Evolutionary conservation across 208 protist species (phyloP), one percentile per base, ranked within the genome.

Genomic region (Trypanosoma scelopori): DNA sequence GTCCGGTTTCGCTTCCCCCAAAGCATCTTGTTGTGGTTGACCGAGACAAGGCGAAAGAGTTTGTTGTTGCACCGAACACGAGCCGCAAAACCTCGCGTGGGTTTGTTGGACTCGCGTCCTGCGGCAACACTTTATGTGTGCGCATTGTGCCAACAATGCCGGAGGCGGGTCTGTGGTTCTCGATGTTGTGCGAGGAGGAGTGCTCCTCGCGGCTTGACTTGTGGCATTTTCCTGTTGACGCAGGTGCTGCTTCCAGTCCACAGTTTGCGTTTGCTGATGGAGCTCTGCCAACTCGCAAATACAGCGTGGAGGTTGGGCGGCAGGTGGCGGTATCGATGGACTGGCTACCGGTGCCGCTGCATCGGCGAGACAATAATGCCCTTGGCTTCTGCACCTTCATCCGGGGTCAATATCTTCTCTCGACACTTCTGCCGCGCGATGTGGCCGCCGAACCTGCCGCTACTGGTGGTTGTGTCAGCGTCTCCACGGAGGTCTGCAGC

Each of bases 361-460:
- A 62, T 43, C 45, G 60, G 16, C 5, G 15, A 32, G 67, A 66
- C 37, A 73, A 73, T 20, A 58, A 73, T 20, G 20, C 25, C 11
- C 28, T 73, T 1, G 67, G 67, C 18, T 35, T 73, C 22, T 73
- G 67, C 58, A 73, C 67, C 11, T 53, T 73, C 47, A 51, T 73
- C 25, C 67, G 67, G 5, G 57, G 48, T 18, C 43, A 41, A 22
- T 66, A 66, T 28, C 42, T 73, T 13, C 32, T 73, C 20, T 66
- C 58, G 7, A 30, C 57, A 11, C 37, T 60, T 55, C 25, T 73
- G 16, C 67, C 67, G 3, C 67, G 57, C 22, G 28, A 22, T 37
- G 66, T 55, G n/a, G 20, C 18, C 30, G 32, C 35, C 7, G 47
- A 18, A 3, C 22, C 39, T 20, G 22, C 18, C 5, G 28, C 27